A percentile compares a stretch with the other conserved stretches of the same genome.
Evolutionary conservation across 176 grass and related monocot genomes (phyloP).

Genomic region (Calamus simplicifolius): DNA sequence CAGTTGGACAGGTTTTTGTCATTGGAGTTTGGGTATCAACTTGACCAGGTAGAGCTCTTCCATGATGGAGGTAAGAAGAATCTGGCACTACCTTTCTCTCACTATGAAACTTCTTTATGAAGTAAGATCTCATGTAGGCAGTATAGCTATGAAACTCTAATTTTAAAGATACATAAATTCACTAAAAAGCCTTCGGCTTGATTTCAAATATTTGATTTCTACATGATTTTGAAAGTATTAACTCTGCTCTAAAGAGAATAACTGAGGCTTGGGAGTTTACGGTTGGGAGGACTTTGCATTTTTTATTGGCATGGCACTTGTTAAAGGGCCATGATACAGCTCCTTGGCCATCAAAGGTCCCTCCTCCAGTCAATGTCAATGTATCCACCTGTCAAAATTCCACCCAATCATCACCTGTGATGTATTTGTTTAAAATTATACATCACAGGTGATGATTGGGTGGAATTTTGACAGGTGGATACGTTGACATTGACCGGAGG

Average conservation of each 20-base stretch:
- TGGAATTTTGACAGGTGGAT: slow-evolving; percentile 46
- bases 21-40: too few relatives aligned
- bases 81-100: too few relatives aligned
- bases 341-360: slow-evolving; percentile 61
- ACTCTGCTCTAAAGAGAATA: too few relatives aligned
- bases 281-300: slow-evolving; percentile 61
- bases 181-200: too few relatives aligned
- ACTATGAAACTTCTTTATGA: too few relatives aligned
- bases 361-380: slow-evolving; percentile 40
- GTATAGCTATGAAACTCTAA: too few relatives aligned
- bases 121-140: too few relatives aligned
- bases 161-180: slow-evolving; percentile 12
- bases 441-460: slow-evolving; percentile 35
- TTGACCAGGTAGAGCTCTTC: too few relatives aligned
- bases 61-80: too few relatives aligned
- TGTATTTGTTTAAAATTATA: slow-evolving; percentile 43
- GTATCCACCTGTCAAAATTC: slow-evolving; percentile 39
- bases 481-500: slow-evolving; percentile 35
- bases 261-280: slow-evolving; percentile 20
- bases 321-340: slow-evolving; percentile 51
- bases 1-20: too few relatives aligned
- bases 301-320: slow-evolving; percentile 42
- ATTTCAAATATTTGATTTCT: too few relatives aligned
- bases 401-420: slow-evolving; percentile 42
- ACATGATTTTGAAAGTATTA: too few relatives aligned